phyloP scores from a whole-genome alignment of 1,284 basidiomycete genomes.

The Naganishia sp. region DNA sequence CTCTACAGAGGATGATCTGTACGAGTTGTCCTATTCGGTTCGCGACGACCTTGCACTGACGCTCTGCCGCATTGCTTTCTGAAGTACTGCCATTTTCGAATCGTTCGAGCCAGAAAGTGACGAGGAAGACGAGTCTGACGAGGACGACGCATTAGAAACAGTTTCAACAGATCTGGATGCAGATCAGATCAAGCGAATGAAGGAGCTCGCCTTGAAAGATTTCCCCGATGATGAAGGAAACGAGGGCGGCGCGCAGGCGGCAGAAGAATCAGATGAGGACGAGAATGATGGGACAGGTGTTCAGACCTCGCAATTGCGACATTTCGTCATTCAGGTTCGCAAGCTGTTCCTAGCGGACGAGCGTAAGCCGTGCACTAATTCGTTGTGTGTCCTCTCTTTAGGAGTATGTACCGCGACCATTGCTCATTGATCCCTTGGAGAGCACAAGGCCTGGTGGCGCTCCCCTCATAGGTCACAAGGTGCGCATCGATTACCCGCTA shows the following conservation, averaged over 20 bases:
- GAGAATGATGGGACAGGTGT: slow-evolving; percentile 62
- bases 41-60: neutral
- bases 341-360: neutral
- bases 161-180: neutral
- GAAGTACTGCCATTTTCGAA: slow-evolving; percentile 69
- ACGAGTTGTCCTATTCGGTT: slow-evolving; percentile 29
- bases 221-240: slow-evolving; percentile 33
- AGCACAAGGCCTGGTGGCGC: slow-evolving; percentile 35
- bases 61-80: neutral
- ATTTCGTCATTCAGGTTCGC: slow-evolving; percentile 92
- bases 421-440: slow-evolving; percentile 70
- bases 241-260: slow-evolving; percentile 53
- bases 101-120: slow-evolving; percentile 70
- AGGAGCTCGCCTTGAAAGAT: slow-evolving; percentile 30
- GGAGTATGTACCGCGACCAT: slow-evolving; percentile 78
- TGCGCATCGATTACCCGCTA: slow-evolving; percentile 43
- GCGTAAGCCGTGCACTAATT: no score
- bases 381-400: slow-evolving; percentile 46
- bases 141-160: slow-evolving; percentile 56
- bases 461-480: slow-evolving; percentile 65
- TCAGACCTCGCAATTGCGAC: slow-evolving; percentile 80
- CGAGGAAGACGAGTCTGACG: slow-evolving; percentile 55
- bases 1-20: slow-evolving; percentile 70
- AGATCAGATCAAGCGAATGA: slow-evolving; percentile 14
- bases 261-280: slow-evolving; percentile 48